A percentile compares a stretch with the other conserved stretches of the same genome.
phyloP scores from a whole-genome alignment of 371 early-diverging fungal species.

The Mortierella sp. region DNA sequence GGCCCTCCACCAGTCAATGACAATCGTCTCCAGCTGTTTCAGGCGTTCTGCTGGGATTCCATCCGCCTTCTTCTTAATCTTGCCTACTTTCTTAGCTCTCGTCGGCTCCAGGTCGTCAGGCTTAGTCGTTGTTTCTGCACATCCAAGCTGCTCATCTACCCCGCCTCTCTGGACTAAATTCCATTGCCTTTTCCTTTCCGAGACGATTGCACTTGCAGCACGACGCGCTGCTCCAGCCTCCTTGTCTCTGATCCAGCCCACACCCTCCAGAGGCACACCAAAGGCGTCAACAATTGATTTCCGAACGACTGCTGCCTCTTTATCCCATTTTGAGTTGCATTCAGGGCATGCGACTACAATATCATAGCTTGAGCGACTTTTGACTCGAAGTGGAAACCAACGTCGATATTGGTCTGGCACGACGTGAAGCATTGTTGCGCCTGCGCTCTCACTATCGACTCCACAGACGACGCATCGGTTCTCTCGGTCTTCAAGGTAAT shows the following conservation, averaged over 20 bases:
- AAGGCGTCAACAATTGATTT: slow-evolving; percentile 34
- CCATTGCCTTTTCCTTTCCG: slow-evolving; percentile 44
- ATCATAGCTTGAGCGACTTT: slow-evolving; percentile 53
- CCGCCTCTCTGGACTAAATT: background rate
- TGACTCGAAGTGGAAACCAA: slow-evolving; percentile 47
- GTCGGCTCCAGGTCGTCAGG: slow-evolving; percentile 2
- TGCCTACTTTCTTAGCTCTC: slow-evolving; percentile 8
- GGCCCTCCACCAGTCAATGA: slow-evolving; percentile 29
- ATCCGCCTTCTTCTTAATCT: slow-evolving; percentile 17
- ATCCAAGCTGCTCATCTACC: too few species aligned
- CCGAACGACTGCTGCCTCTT: slow-evolving; percentile 31
- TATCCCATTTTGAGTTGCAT: slow-evolving; percentile 46
- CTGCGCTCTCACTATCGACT: slow-evolving; percentile 22
- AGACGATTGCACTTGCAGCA: slow-evolving; percentile 43
- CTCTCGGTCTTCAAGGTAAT: slow-evolving; percentile 50
- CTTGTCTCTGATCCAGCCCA: slow-evolving; percentile 48
- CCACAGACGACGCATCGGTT: slow-evolving; percentile 54
- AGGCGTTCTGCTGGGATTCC: slow-evolving; percentile 32
- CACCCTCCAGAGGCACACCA: slow-evolving; percentile 44
- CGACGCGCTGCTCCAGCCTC: slow-evolving; percentile 42
- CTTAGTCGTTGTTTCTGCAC: background rate
- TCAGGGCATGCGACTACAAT: slow-evolving; percentile 47
- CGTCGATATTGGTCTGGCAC: slow-evolving; percentile 54
- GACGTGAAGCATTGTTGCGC: slow-evolving; percentile 50
- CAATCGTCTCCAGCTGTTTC: slow-evolving; percentile 21